Evolutionary conservation across 352 stramenopile genomes (phyloP).

Genomic region (Elongisporangium prolatum): DNA sequence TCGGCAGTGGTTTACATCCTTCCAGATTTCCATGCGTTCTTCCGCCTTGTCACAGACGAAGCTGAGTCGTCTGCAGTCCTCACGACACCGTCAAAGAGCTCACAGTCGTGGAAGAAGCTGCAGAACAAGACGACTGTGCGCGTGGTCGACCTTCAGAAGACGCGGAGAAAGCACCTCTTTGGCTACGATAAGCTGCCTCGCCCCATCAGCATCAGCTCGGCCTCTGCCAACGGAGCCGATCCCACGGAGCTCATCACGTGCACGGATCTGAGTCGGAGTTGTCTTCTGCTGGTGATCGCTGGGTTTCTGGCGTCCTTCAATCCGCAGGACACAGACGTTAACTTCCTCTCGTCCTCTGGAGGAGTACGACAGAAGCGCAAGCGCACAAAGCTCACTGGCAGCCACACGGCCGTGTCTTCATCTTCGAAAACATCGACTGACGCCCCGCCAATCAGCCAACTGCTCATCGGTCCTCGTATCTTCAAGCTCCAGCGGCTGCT

Average conservation of each 20-base stretch:
- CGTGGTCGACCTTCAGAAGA: conserved; percentile 38
- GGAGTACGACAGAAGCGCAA: conserved; percentile 49
- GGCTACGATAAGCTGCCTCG: conserved; percentile 47
- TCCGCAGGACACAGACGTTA: conserved; percentile 62
- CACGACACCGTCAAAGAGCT: conserved; percentile 15
- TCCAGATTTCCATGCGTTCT: conserved; percentile 34
- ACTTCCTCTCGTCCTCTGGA: conserved; percentile 65
- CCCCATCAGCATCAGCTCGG: conserved; percentile 9
- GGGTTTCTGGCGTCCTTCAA: conserved; percentile 79
- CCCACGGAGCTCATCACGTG: conserved; percentile 45
- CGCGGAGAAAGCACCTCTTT: conserved; percentile 54
- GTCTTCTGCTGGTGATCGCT: conserved; percentile 66
- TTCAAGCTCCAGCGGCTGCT: conserved; percentile 70
- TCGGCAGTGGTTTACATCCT: conserved; percentile 45
- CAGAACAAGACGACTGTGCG: conserved; percentile 27
- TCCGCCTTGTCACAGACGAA: conserved; percentile 5
- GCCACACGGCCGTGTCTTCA: conserved; percentile 23
- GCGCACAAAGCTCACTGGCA: conserved; percentile 19
- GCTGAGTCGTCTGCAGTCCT: background rate
- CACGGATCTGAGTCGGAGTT: conserved; percentile 56
- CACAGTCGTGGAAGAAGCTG: conserved; percentile 11
- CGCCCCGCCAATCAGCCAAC: conserved; percentile 28
- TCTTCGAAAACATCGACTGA: conserved; percentile 14
- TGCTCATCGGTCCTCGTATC: conserved; percentile 66
- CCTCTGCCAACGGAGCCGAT: conserved; percentile 16